phyloP scores from a whole-genome alignment of 805 yeast species.

The Geotrichum ghanense region DNA sequence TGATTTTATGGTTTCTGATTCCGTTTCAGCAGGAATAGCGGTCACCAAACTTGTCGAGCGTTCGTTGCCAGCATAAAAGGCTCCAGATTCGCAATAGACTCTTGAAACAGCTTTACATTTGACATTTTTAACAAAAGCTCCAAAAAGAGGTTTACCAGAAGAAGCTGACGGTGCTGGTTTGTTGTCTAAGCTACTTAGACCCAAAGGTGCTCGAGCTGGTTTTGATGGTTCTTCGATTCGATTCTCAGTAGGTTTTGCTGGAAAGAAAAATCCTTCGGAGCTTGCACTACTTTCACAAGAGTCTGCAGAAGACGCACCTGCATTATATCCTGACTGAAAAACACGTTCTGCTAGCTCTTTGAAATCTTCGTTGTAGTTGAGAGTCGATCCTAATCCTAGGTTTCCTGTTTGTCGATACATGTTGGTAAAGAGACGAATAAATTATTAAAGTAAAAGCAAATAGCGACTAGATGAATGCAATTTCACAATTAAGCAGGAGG shows the following conservation, averaged over 20 bases:
- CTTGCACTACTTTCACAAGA: slow-evolving; percentile 2
- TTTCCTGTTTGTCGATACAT: background rate
- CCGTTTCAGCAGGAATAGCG: slow-evolving; percentile 1
- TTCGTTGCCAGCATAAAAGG: background rate
- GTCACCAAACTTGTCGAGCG: background rate
- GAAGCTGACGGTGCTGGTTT: background rate
- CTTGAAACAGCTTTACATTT: background rate
- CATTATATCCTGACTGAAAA: background rate
- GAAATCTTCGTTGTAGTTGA: background rate
- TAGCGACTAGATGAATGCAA: background rate
- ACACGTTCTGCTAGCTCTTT: background rate
- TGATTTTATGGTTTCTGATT: background rate
- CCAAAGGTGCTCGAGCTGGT: background rate
- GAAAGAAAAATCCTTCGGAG: background rate
- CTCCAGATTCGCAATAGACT: background rate
- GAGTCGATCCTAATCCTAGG: background rate
- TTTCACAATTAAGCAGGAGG: background rate
- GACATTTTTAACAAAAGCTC: background rate
- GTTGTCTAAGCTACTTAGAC: background rate
- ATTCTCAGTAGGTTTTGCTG: slow-evolving; percentile 1
- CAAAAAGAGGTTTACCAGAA: background rate
- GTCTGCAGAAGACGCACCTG: background rate
- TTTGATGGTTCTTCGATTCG: background rate
- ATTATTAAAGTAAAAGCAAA: background rate
- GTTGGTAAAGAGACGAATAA: background rate